These are phyloP conservation scores for Phytophthora idaei DNA, from an alignment of 352 stramenopile species.

Conservation along the genomic window DNA sequence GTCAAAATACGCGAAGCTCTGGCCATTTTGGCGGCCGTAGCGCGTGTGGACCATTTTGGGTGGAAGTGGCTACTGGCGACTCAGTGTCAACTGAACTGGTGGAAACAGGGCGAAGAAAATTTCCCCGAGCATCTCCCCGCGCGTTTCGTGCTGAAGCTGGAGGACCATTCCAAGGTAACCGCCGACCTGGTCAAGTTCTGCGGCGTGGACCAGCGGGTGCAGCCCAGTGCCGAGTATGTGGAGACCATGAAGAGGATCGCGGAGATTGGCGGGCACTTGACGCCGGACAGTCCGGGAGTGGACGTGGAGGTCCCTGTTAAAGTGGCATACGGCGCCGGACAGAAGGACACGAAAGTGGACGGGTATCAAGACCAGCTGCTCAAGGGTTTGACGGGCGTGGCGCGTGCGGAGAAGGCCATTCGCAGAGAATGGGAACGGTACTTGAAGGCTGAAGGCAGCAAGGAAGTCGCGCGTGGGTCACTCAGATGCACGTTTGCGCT, in stretches of 20 bases:
- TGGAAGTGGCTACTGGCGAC: constrained; percentile 36
- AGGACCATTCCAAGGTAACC: constrained; percentile 1
- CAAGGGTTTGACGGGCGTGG: constrained; percentile 12
- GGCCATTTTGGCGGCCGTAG: constrained; percentile 34
- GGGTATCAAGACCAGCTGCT: constrained; percentile 7
- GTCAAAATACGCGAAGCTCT: constrained; percentile 29
- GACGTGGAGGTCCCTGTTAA: constrained; percentile 17
- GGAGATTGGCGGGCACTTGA: not conserved
- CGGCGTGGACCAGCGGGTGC: not conserved
- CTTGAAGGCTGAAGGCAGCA: not conserved
- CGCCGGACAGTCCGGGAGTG: not conserved
- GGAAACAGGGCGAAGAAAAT: constrained; percentile 27
- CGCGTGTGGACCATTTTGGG: constrained; percentile 21
- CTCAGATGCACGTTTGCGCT: constrained; percentile 24
- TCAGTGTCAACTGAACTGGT: constrained; percentile 32
- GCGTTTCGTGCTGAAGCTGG: constrained; percentile 22
- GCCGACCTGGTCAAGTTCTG: constrained; percentile 12
- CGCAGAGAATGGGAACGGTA: constrained; percentile 13
- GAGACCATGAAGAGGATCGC: constrained; percentile 17
- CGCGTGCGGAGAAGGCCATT: constrained; percentile 7
- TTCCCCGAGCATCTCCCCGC: constrained; percentile 22
- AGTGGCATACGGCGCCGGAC: constrained; percentile 1
- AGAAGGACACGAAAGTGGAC: not conserved
- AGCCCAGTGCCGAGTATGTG: constrained; percentile 1
- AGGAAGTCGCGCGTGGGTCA: not conserved